Conservation (phyloP, 495 filamentous ascomycete species). For the Hypoxylon lenormandii region DNA sequence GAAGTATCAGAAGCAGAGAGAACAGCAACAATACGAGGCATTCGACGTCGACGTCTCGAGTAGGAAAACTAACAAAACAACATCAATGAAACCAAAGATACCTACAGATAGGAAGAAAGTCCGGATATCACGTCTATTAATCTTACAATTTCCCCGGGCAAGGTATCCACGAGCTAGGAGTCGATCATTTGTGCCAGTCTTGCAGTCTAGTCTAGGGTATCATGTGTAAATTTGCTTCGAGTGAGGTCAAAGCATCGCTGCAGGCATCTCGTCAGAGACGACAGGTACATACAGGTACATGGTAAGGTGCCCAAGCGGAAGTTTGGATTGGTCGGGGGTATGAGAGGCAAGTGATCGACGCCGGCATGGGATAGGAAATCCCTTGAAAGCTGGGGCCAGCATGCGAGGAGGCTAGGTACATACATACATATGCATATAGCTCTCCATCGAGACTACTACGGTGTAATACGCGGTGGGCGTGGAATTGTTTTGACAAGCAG, state of each 20-base stretch:
- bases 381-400: constrained; percentile 27
- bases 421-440: no score
- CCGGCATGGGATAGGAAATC: constrained; percentile 37
- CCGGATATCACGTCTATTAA: constrained; percentile 40
- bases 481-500: constrained; percentile 27
- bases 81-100: constrained; percentile 17
- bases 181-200: constrained; percentile 28
- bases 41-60: constrained; percentile 16
- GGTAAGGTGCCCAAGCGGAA: constrained; percentile 13
- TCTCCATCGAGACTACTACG: constrained; percentile 7
- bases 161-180: constrained; percentile 34
- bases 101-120: constrained; percentile 10
- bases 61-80: not conserved
- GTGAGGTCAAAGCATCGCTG: constrained; percentile 45
- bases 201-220: constrained; percentile 40
- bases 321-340: constrained; percentile 34
- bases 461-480: constrained; percentile 9
- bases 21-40: constrained; percentile 15
- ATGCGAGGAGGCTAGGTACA: constrained; percentile 6
- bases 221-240: constrained; percentile 43
- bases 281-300: constrained; percentile 9
- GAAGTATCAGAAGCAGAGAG: constrained; percentile 35
- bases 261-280: constrained; percentile 34
- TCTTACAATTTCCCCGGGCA: constrained; percentile 36
- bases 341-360: constrained; percentile 45